A percentile compares a stretch with the other conserved stretches of the same genome.
Conservation (phyloP, 768 basidiomycete species). For the Agaricus subrufescens region DNA sequence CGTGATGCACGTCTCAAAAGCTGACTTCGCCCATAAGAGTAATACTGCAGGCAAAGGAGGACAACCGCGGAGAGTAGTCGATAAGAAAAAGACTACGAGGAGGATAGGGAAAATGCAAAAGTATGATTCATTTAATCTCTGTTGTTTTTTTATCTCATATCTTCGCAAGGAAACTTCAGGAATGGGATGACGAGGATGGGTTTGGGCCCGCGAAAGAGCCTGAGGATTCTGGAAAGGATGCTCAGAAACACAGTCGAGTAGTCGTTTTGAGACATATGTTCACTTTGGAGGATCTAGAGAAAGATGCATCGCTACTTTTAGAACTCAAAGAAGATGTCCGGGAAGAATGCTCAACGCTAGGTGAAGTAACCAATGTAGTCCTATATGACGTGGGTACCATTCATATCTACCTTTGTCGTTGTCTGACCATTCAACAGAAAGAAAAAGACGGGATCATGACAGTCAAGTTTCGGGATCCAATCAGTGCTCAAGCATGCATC, state of each 20-base stretch:
- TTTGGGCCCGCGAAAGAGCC: constrained; percentile 70
- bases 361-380: constrained; percentile 93
- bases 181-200: constrained; percentile 95
- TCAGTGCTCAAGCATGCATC: constrained; percentile 93
- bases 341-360: constrained; percentile 85
- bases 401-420: background rate
- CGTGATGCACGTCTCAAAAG: constrained; percentile 69
- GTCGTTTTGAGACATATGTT: constrained; percentile 98
- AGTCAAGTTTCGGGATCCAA: constrained; percentile 87
- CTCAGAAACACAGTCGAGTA: constrained; percentile 63
- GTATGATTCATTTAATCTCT: constrained; percentile 34
- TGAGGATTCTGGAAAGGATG: constrained; percentile 40
- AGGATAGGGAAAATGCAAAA: constrained; percentile 85
- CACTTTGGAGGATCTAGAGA: constrained; percentile 75
- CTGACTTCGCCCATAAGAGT: constrained; percentile 74
- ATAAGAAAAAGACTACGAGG: constrained; percentile 73
- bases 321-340: constrained; percentile 96
- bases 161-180: constrained; percentile 69
- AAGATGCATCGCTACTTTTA: constrained; percentile 79
- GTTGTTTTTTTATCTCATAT: background rate
- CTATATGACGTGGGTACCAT: constrained; percentile 79
- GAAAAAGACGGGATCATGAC: constrained; percentile 95
- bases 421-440: constrained; percentile 43
- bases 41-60: constrained; percentile 33
- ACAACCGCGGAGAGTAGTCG: constrained; percentile 57